Evolutionary conservation across 768 basidiomycete genomes (phyloP).

Genomic region (Mycena metata): DNA sequence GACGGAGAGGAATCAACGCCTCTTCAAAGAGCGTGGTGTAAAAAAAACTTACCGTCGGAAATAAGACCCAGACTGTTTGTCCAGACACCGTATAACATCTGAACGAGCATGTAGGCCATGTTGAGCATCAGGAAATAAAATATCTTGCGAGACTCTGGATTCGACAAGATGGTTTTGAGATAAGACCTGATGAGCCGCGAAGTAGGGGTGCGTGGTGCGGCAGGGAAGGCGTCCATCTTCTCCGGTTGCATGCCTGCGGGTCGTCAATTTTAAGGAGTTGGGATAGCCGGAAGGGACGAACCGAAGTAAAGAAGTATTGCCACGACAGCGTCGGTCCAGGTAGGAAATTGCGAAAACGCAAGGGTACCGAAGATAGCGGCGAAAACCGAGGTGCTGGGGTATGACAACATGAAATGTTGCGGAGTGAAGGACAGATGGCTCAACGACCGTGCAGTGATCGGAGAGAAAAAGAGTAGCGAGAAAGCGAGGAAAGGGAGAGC

Average conservation of each 20-base stretch:
- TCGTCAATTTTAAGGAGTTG: not conserved
- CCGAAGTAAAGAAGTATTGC: conserved; percentile 75
- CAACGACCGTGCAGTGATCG: conserved; percentile 62
- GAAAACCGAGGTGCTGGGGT: conserved; percentile 62
- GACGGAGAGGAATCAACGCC: not conserved
- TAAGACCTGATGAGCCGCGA: conserved; percentile 74
- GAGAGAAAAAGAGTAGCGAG: conserved; percentile 70
- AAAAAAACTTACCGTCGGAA: conserved; percentile 81
- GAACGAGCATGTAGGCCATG: conserved; percentile 95
- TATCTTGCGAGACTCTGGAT: conserved; percentile 93
- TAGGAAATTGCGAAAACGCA: conserved; percentile 72
- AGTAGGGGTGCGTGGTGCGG: conserved; percentile 63
- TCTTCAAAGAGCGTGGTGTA: not conserved
- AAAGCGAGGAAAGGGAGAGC: conserved; percentile 74
- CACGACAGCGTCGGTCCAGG: conserved; percentile 71
- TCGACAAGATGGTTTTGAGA: conserved; percentile 91
- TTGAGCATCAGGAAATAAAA: conserved; percentile 98
- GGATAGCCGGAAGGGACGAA: conserved; percentile 46
- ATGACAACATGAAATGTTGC: conserved; percentile 72
- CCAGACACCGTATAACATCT: conserved; percentile 98
- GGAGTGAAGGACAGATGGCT: conserved; percentile 64
- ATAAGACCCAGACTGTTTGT: conserved; percentile 97
- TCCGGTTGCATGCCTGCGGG: conserved; percentile 66
- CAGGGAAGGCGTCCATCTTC: conserved; percentile 57
- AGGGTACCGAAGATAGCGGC: conserved; percentile 70